Base-by-base conservation (phyloP, 2,329 filamentous ascomycete genomes). In the Fusarium tricinctum region DNA sequence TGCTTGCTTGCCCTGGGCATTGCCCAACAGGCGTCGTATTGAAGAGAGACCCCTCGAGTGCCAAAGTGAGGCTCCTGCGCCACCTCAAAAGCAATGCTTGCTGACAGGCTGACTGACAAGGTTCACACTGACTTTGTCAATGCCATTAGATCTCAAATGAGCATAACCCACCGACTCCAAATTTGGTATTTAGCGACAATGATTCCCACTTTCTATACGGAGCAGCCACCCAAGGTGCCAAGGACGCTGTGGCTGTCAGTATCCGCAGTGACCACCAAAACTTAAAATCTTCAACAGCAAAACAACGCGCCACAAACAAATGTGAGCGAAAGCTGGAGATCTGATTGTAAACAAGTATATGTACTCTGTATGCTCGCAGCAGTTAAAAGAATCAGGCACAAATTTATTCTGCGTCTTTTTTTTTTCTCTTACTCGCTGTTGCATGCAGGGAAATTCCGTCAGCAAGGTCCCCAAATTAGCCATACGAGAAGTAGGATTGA, bases 401-500 rank as follows among this genome's bases (percentile, higher is more conserved):
- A 33, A 14, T 15, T 33, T 15, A 14, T 15, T 33, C 1, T 33
- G 30, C 10, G 14, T 33, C 15, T 30, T 40, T 22, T 33, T 30
- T 40, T 22, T 22, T 22, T 22, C 23, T 33, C 5, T 40, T 7
- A 45, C 26, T 30, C 26, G n/a, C 20, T 48, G 46, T 20, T 14
- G 23, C 47, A 13, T 26, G 32, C 17, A 50, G 39, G 53, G 17
- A 42, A 28, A 8, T 20, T 26, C 48, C 22, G 38, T 51, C 32
- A 58, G 23, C 55, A 60, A 14, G 30, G 53, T 13, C 40, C n/a
- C n/a, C 6, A 55, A 13, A 62, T 62, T 55, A 62, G 22, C 57
- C 57, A 62, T 62, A 62, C 58, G 58, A 62, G 48, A 52, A n/a
- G 47, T 23, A 55, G 54, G 58, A 62, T 62, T 62, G 28, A 62